Percentiles rank a stretch among this genome's conserved stretches.
Evolutionary conservation across 1,139 yeast genomes (phyloP).

Genomic region (Scheffersomyces lignicola): DNA sequence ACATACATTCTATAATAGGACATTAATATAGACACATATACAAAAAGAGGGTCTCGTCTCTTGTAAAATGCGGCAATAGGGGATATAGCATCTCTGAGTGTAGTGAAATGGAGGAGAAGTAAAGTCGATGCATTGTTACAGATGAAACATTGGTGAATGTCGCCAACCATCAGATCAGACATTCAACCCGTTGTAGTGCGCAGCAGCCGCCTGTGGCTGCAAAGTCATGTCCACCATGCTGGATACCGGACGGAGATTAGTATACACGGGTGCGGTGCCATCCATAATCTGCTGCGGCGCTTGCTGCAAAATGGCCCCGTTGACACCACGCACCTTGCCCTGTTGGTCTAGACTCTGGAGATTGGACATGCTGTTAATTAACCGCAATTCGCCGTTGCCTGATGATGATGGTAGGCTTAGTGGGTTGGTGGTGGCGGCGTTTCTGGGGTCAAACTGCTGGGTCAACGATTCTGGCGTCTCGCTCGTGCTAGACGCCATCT

Average conservation of each 20-base stretch:
- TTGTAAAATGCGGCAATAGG: too few species aligned
- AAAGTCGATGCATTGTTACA: too few species aligned
- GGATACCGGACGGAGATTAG: slow-evolving; percentile 28
- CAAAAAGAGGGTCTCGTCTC: too few species aligned
- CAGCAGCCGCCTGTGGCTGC: slow-evolving; percentile 5
- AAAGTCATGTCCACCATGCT: slow-evolving; percentile 39
- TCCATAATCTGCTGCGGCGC: not conserved
- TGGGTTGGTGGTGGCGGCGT: not conserved
- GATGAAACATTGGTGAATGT: too few species aligned
- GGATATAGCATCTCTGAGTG: too few species aligned
- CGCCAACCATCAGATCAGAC: too few species aligned
- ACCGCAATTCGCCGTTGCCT: slow-evolving; percentile 24
- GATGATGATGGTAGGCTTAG: not conserved
- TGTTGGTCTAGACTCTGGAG: slow-evolving; percentile 21
- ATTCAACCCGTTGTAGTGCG: not conserved
- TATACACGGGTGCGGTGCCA: not conserved
- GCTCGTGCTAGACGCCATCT: not conserved
- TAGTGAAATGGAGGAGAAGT: too few species aligned
- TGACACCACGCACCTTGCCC: not conserved
- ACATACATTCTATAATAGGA: too few species aligned
- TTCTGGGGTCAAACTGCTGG: not conserved
- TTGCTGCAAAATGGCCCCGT: not conserved
- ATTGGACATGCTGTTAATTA: slow-evolving; percentile 42
- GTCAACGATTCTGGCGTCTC: slow-evolving; percentile 1
- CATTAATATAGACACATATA: too few species aligned